Conservation (phyloP, 768 basidiomycete genomes). For the Leccinum longicurvipes region DNA sequence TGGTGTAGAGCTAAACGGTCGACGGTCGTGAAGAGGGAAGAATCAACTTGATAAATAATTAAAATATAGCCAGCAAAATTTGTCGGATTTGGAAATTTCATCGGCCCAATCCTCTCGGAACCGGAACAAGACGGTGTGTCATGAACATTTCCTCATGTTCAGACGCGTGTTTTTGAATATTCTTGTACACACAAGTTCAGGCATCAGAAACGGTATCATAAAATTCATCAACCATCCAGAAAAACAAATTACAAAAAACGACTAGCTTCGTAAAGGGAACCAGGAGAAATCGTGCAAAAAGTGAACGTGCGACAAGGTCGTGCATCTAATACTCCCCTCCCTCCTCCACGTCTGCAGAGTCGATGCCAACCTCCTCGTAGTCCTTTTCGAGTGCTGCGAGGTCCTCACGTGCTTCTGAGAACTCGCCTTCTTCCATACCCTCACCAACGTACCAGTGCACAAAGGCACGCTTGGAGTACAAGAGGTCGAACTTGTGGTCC, state of each 20-base stretch:
- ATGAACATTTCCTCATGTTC: too few species aligned
- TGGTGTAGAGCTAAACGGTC: slow-evolving; percentile 30
- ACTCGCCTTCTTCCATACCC: slow-evolving; percentile 92
- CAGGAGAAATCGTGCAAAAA: slow-evolving; percentile 18
- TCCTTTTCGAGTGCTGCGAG: slow-evolving; percentile 99
- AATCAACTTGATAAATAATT: slow-evolving; percentile 1
- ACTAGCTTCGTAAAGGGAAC: slow-evolving; percentile 28
- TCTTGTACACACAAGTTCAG: background rate
- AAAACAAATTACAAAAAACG: slow-evolving; percentile 29
- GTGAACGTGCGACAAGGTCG: slow-evolving; percentile 5
- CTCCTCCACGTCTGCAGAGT: slow-evolving; percentile 51
- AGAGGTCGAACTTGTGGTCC: slow-evolving; percentile 76
- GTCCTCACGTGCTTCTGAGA: slow-evolving; percentile 98
- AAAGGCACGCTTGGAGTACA: slow-evolving; percentile 64
- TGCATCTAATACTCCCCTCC: slow-evolving; percentile 42
- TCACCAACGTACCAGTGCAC: slow-evolving; percentile 70
- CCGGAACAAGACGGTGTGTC: too few species aligned
- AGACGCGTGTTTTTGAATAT: background rate
- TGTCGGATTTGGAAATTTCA: slow-evolving; percentile 26
- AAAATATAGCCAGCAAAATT: slow-evolving; percentile 16
- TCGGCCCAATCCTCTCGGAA: slow-evolving; percentile 2
- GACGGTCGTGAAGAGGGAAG: slow-evolving; percentile 14
- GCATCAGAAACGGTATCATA: slow-evolving; percentile 22
- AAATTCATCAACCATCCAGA: slow-evolving; percentile 31
- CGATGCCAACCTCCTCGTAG: slow-evolving; percentile 79